Conservation (phyloP, 768 basidiomycete genomes). For the Pleurotus eryngii region DNA sequence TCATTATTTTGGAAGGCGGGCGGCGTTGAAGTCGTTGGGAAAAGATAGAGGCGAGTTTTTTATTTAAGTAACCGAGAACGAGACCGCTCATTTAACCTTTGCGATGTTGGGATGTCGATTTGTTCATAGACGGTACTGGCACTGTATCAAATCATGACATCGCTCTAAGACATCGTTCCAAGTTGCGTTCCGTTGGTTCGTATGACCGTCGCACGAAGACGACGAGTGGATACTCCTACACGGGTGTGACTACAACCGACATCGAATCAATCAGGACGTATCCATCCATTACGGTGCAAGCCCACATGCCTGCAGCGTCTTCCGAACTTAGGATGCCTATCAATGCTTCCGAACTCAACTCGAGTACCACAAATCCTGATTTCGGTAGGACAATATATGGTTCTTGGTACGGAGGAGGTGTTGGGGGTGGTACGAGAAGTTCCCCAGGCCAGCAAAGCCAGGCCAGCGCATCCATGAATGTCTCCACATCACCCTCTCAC, state of each 20-base stretch:
- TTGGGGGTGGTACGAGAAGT: background rate
- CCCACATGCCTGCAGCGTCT: background rate
- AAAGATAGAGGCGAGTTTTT: background rate
- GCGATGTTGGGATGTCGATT: background rate
- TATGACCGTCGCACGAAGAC: background rate
- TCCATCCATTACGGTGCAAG: background rate
- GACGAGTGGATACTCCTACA: background rate
- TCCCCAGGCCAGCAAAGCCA: background rate
- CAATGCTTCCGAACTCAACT: background rate
- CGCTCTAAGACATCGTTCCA: background rate
- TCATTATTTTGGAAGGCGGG: conserved; percentile 2
- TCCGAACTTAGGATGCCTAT: background rate
- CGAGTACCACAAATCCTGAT: background rate
- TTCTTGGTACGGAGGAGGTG: background rate
- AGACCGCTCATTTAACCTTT: no score
- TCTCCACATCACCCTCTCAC: background rate
- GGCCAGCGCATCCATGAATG: background rate
- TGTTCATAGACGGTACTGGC: background rate
- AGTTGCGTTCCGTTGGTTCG: background rate
- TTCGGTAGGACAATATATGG: background rate
- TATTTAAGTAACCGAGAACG: no score
- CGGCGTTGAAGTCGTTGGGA: background rate
- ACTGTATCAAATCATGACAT: background rate
- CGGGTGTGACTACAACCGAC: background rate
- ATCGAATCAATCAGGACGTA: background rate